Percentiles rank a stretch among this genome's conserved stretches.
Evolutionary conservation across 2,329 filamentous ascomycete genomes (phyloP).

Genomic region (Alternaria sp.): DNA sequence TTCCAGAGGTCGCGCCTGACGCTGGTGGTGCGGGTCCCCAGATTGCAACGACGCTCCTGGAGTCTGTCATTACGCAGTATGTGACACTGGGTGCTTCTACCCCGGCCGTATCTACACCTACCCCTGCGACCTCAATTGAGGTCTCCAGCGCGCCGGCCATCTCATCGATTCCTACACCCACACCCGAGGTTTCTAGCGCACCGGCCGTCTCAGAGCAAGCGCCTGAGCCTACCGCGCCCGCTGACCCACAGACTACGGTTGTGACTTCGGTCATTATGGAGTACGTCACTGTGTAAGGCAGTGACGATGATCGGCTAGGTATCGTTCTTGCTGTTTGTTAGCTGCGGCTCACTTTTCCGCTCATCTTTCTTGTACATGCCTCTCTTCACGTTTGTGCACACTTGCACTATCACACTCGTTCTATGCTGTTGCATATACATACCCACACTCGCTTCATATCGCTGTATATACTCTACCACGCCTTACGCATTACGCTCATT

Average conservation of each 20-base stretch:
- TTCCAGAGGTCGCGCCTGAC: conserved; percentile 1
- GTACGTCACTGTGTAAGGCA: conserved; percentile 19
- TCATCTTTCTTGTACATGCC: neutral
- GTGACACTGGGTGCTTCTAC: conserved; percentile 7
- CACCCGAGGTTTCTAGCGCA: neutral
- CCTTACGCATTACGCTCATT: neutral
- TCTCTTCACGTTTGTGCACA: neutral
- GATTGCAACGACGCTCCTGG: neutral
- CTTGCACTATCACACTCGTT: conserved; percentile 2
- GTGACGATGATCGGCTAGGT: too few relatives aligned
- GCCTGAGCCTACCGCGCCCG: conserved; percentile 2
- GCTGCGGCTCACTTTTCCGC: neutral
- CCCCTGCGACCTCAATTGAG: neutral
- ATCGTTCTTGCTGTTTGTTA: neutral
- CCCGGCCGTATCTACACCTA: neutral
- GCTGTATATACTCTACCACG: neutral
- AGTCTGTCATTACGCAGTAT: conserved; percentile 12
- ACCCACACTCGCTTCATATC: neutral
- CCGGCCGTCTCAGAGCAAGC: neutral
- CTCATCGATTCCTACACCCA: neutral
- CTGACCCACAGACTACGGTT: conserved; percentile 15
- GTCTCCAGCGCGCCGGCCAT: neutral
- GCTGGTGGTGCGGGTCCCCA: neutral
- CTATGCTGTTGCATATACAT: neutral
- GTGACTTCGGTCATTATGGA: conserved; percentile 23